Percentiles rank a stretch among this genome's conserved stretches.
Evolutionary conservation across 2,329 filamentous ascomycete species (phyloP).

Genomic region (Exserohilum rostratum): DNA sequence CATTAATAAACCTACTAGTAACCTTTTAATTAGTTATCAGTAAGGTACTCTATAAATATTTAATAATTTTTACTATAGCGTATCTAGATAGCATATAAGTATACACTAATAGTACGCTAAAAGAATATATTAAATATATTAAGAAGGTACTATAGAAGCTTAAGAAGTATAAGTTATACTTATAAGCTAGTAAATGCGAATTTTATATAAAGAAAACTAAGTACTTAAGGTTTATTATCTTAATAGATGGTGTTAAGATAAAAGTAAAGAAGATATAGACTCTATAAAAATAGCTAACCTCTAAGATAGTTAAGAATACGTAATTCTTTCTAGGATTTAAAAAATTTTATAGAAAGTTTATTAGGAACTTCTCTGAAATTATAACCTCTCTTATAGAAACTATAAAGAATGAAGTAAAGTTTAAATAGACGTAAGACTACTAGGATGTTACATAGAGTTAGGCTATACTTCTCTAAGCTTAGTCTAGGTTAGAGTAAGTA

Average conservation of each 20-base stretch:
- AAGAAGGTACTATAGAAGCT: slow-evolving; percentile 30
- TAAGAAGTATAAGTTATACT: slow-evolving; percentile 16
- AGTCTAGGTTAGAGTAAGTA: background rate
- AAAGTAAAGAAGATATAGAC: slow-evolving; percentile 29
- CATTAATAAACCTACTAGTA: background rate
- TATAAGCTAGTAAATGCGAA: slow-evolving; percentile 36
- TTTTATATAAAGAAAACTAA: slow-evolving; percentile 36
- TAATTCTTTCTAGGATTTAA: background rate
- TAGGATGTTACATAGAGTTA: background rate
- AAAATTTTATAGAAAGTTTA: slow-evolving; percentile 1
- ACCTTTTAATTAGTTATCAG: slow-evolving; percentile 4
- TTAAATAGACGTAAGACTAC: background rate
- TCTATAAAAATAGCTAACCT: slow-evolving; percentile 32
- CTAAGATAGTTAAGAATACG: slow-evolving; percentile 21
- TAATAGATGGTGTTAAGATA: slow-evolving; percentile 29
- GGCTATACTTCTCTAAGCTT: background rate
- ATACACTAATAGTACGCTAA: background rate
- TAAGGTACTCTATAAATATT: background rate
- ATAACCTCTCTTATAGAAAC: background rate
- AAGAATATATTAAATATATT: slow-evolving; percentile 19
- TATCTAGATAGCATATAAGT: background rate
- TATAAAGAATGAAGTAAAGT: background rate
- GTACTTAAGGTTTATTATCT: slow-evolving; percentile 42
- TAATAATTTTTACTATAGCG: background rate
- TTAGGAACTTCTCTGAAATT: background rate